Evolutionary conservation across 1,284 basidiomycete species (phyloP), one percentile per base, ranked within the genome.

Genomic region (Ustilago bromivora): DNA sequence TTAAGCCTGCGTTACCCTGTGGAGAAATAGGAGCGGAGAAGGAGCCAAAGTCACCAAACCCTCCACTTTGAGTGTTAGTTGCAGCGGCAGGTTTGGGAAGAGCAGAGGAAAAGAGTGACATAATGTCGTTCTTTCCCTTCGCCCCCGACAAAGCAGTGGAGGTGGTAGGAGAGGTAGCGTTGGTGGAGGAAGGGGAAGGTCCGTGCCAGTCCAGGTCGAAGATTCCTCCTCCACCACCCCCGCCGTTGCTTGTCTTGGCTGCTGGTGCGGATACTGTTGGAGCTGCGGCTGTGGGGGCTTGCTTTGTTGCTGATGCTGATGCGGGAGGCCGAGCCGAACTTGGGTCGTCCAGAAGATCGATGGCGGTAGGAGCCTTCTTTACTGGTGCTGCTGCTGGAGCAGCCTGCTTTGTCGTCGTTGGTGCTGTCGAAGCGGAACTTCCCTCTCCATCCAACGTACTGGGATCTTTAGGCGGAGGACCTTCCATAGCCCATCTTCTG

Each of bases 401-500:
- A 10, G 23, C 65, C 47, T 32, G 66, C 15, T 13, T 53, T 41
- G 3, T 58, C 41, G 5, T 38, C 17, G 5, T 51, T 4, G 51
- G 38, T 31, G 57, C 47, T 15, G 58, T 47, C 12, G 35, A n/a
- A 13, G 56, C 46, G 12, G 57, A 32, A 17, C 43, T 54, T 28
- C 52, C 49, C 28, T 46, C 40, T 38, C 85, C 87, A 19, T 95
- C 94, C 17, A 98, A 89, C 0, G 90, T 88, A 32, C 92, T 91
- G 3, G 96, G 96, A 87, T 98, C 94, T 0, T 87, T 81, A 0
- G 96, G 96, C 0, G 89, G 90, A 8, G 94, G 92, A 0, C 93
- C 94, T 34, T 97, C 93, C 87, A 93, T 89, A 0, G 95, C 96
- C 96, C 96, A 99, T 66, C 95, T 89, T 49, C 91, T 90, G 12